phyloP scores from a whole-genome alignment of 768 basidiomycete genomes.

The Leccinum sublutescens region DNA sequence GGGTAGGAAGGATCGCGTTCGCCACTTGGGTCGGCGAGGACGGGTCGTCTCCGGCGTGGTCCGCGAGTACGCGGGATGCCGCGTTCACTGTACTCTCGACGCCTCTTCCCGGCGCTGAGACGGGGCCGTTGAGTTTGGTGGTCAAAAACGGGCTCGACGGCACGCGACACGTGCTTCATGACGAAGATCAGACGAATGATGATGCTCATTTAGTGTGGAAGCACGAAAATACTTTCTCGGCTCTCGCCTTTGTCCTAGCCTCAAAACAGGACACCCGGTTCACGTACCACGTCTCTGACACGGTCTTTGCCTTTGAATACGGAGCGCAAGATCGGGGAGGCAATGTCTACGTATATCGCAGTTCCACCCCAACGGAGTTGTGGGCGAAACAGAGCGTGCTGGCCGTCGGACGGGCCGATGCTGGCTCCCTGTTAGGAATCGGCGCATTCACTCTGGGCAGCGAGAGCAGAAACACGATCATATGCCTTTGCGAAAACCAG shows the following conservation, averaged over 20 bases:
- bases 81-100: conserved; percentile 63
- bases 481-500: conserved; percentile 77
- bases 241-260: conserved; percentile 90
- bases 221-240: conserved; percentile 83
- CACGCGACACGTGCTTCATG: conserved; percentile 51
- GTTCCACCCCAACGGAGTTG: conserved; percentile 45
- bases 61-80: conserved; percentile 30
- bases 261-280: conserved; percentile 90
- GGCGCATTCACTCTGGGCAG: conserved; percentile 42
- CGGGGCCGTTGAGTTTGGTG: conserved; percentile 44
- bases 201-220: conserved; percentile 49
- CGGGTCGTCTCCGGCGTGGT: conserved; percentile 47
- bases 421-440: conserved; percentile 79
- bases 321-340: conserved; percentile 65
- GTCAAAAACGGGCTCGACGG: conserved; percentile 77
- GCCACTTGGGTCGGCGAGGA: conserved; percentile 66
- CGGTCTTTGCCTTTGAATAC: conserved; percentile 82
- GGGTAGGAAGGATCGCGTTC: conserved; percentile 62
- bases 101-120: conserved; percentile 56
- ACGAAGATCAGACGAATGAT: conserved; percentile 12
- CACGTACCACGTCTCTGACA: conserved; percentile 63
- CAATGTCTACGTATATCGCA: conserved; percentile 85
- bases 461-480: conserved; percentile 41
- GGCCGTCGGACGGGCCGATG: conserved; percentile 64
- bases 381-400: conserved; percentile 82